Base-by-base conservation (phyloP, 2,329 filamentous ascomycete genomes). In the Phialocephala subalpina region DNA sequence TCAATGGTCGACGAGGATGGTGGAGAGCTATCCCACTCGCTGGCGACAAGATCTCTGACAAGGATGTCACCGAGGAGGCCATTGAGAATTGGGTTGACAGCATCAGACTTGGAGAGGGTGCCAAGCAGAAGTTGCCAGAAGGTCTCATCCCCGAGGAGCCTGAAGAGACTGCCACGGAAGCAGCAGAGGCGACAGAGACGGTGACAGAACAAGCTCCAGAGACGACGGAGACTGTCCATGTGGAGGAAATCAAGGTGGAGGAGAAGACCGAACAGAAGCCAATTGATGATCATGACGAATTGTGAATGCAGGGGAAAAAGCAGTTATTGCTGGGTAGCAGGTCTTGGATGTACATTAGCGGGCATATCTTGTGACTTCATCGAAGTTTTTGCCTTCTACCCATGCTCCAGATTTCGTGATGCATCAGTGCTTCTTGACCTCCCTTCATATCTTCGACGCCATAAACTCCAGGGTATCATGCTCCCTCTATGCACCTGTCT, bases 51-150 rank as follows among this genome's bases (percentile, higher is more conserved):
- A 35, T 73, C 2, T 81, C 86, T 52, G 70, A 69, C 4, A 78
- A 80, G 9, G 77, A 80, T 18, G 89, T 88, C 53, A 87, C 86
- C 62, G 76, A 83, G 27, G 82, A 86, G 62, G 86, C 84, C 29
- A 82, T 99, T 35, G 93, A 97, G 80, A 82, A 82, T 68, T 99
- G 95, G 93, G 87, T 99, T 66, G 96, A 99, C 75, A 85, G 87
- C n/a, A 93, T 98, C 68, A 90, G 93, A 42, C 86, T 99, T 83
- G 93, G 94, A 60, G 95, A 98, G 76, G 92, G 93, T 2, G 81
- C 86, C 66, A 97, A 95, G 84, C 85, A 89, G 73, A 92, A 90
- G 80, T 78, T 96, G 49, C 92, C 92, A 0, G 84, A 86, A 65
- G 86, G 83, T 1, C 73, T 92, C 52, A 75, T 90, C 36, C 76